A percentile compares a stretch with the other conserved stretches of the same genome.
These are phyloP conservation scores for Rhizoctonia solani DNA, from an alignment of 1,284 basidiomycete genomes.

Conservation along the genomic window DNA sequence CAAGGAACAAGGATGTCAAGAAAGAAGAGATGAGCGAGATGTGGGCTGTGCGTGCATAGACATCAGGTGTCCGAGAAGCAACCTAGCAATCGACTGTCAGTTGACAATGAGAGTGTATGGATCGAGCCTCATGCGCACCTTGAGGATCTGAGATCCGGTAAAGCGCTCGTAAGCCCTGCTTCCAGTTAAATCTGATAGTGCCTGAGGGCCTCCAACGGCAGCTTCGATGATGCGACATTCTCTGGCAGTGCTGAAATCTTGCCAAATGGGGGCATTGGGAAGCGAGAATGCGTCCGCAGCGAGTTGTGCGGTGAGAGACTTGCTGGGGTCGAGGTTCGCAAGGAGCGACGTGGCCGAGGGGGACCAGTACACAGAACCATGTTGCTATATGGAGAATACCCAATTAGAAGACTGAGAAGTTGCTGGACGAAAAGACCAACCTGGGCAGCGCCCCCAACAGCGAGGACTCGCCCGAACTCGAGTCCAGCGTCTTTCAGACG, in stretches of 20 bases:
- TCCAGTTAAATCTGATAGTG: conserved; percentile 75
- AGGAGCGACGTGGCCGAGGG: conserved; percentile 59
- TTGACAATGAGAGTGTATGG: neutral
- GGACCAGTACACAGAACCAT: conserved; percentile 89
- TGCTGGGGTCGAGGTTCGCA: conserved; percentile 56
- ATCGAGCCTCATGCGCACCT: conserved; percentile 52
- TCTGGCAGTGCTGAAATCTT: conserved; percentile 81
- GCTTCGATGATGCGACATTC: conserved; percentile 75
- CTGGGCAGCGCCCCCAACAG: conserved; percentile 77
- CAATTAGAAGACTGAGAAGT: neutral
- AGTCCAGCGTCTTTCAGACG: conserved; percentile 66
- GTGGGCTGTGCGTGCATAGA: conserved; percentile 67
- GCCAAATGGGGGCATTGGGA: conserved; percentile 82
- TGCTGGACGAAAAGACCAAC: conserved; percentile 47
- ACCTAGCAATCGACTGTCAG: neutral
- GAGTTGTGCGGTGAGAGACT: conserved; percentile 60
- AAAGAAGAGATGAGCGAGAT: conserved; percentile 86
- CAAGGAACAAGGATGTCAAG: conserved; percentile 78
- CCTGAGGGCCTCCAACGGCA: conserved; percentile 68
- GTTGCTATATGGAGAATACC: conserved; percentile 62
- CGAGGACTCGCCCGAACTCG: conserved; percentile 61
- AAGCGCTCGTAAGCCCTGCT: conserved; percentile 84
- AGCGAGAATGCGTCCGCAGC: conserved; percentile 70
- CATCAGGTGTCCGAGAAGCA: conserved; percentile 48
- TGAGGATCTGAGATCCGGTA: conserved; percentile 83